Conservation (phyloP, 495 filamentous ascomycete species). For the Aspergillus kassunensis region DNA sequence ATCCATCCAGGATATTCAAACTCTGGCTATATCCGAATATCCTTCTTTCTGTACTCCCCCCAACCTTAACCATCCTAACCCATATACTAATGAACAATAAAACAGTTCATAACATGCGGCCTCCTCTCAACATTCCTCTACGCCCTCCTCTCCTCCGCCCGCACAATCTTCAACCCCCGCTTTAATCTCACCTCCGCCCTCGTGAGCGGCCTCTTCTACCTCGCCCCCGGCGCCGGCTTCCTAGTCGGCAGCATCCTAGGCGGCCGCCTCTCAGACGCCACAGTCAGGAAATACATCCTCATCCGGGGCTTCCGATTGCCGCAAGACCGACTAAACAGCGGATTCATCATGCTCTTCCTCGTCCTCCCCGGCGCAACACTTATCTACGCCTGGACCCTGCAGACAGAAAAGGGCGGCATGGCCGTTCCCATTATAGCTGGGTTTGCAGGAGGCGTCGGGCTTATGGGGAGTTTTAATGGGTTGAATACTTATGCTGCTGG, state of each 20-base stretch:
- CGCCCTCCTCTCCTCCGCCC: constrained; percentile 64
- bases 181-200: constrained; percentile 65
- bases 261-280: constrained; percentile 63
- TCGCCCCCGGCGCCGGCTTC: constrained; percentile 69
- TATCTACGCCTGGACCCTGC: constrained; percentile 66
- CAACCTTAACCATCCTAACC: background rate
- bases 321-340: constrained; percentile 66
- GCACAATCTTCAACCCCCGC: constrained; percentile 68
- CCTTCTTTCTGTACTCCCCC: constrained; percentile 25
- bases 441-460: constrained; percentile 63
- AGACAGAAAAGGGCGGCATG: constrained; percentile 61
- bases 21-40: constrained; percentile 40
- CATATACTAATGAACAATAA: background rate
- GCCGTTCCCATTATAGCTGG: constrained; percentile 64
- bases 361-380: constrained; percentile 61
- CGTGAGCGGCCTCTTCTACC: constrained; percentile 71
- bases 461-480: constrained; percentile 67
- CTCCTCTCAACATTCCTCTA: constrained; percentile 70
- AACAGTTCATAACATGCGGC: constrained; percentile 55
- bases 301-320: constrained; percentile 59
- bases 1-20: constrained; percentile 34
- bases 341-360: constrained; percentile 57
- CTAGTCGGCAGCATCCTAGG: constrained; percentile 65
- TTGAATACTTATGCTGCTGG: constrained; percentile 75
- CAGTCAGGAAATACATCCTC: constrained; percentile 58